phyloP scores from a whole-genome alignment of 371 early-diverging fungal genomes.

The Saksenaea oblongispora region DNA sequence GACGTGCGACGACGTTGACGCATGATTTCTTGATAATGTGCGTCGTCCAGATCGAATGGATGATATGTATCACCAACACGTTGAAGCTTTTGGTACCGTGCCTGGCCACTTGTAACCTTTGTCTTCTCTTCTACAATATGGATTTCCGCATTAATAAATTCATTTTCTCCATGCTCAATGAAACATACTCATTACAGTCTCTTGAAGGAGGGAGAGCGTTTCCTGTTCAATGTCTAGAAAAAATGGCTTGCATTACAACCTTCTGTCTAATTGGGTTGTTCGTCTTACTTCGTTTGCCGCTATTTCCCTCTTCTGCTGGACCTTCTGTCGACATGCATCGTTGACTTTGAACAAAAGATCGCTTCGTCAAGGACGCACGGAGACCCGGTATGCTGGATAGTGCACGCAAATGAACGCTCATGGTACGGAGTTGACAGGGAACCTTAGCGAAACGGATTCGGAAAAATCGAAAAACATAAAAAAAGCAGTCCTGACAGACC shows the following conservation, averaged over 20 bases:
- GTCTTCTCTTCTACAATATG: slow-evolving; percentile 28
- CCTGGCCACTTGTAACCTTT: slow-evolving; percentile 24
- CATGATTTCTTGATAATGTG: slow-evolving; percentile 40
- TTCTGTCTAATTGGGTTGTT: background rate
- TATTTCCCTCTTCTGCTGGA: slow-evolving; percentile 1
- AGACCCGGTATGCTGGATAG: background rate
- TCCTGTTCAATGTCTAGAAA: slow-evolving; percentile 25
- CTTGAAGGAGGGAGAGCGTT: slow-evolving; percentile 27
- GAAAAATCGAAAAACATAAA: background rate
- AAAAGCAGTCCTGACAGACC: background rate
- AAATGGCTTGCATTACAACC: background rate
- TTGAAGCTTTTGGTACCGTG: slow-evolving; percentile 41
- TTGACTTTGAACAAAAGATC: background rate
- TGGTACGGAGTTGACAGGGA: slow-evolving; percentile 5
- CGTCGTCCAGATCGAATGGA: slow-evolving; percentile 56
- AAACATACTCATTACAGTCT: slow-evolving; percentile 29
- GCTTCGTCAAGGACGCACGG: background rate
- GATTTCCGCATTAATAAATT: background rate
- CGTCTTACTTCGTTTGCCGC: background rate
- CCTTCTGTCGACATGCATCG: background rate
- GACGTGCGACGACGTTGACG: slow-evolving; percentile 36
- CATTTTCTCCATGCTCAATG: background rate
- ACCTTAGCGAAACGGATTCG: background rate
- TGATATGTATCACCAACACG: slow-evolving; percentile 50
- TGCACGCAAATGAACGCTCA: background rate